Evolutionary conservation across 1,139 yeast genomes (phyloP).

Genomic region (Debaryomyces sp.): DNA sequence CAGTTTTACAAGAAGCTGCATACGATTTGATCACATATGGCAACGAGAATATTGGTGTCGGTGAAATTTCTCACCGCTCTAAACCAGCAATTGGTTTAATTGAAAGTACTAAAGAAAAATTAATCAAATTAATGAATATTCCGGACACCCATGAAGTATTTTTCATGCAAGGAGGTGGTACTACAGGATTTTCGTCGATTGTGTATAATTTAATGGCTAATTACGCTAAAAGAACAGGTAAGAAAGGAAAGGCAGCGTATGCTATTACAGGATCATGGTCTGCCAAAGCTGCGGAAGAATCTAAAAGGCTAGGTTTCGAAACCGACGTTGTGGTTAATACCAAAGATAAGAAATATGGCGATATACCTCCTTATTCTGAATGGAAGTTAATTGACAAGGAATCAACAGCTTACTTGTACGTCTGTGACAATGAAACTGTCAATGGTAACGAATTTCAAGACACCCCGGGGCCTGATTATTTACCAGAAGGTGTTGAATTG

Average conservation of each 20-base stretch:
- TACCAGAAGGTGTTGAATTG: constrained; percentile 70
- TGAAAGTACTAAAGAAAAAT: constrained; percentile 70
- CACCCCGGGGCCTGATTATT: constrained; percentile 50
- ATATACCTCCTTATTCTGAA: constrained; percentile 65
- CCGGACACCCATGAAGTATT: constrained; percentile 95
- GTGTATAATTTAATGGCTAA: constrained; percentile 83
- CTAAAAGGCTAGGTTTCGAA: constrained; percentile 77
- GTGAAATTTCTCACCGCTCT: constrained; percentile 95
- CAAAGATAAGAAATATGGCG: constrained; percentile 62
- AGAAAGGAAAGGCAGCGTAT: constrained; percentile 81
- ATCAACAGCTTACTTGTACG: constrained; percentile 79
- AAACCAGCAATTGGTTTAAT: constrained; percentile 77
- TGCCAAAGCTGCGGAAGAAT: constrained; percentile 83
- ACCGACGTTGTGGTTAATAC: constrained; percentile 71
- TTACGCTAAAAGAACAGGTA: constrained; percentile 62
- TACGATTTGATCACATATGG: constrained; percentile 73
- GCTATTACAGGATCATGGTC: constrained; percentile 95
- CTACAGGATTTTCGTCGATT: constrained; percentile 88
- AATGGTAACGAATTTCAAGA: constrained; percentile 84
- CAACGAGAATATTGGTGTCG: constrained; percentile 77
- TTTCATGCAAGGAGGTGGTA: constrained; percentile 97
- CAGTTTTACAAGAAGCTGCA: constrained; percentile 86
- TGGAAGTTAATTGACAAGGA: constrained; percentile 55
- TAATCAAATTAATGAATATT: constrained; percentile 63
- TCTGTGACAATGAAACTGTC: constrained; percentile 96